These are phyloP conservation scores for Vitis amurensis DNA, from an alignment of 164 flowering plant genomes.

Conservation along the genomic window DNA sequence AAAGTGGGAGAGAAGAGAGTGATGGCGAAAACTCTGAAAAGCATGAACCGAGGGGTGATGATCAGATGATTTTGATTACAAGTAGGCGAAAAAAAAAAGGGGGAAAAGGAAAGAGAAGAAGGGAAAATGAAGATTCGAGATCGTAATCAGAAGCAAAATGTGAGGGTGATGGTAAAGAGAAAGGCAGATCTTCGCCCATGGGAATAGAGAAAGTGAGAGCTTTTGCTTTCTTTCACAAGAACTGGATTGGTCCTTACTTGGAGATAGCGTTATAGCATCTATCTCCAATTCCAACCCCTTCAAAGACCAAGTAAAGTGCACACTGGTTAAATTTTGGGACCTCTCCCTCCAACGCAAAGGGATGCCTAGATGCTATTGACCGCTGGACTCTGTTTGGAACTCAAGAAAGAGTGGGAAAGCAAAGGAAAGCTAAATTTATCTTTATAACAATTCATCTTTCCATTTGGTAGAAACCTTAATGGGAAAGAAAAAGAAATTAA, in stretches of 20 bases:
- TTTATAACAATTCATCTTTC: too few relatives aligned
- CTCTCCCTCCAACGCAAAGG: too few relatives aligned
- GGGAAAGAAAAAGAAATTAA: too few relatives aligned
- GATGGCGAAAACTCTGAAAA: slow-evolving; percentile 13
- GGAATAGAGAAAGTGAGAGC: slow-evolving; percentile 48
- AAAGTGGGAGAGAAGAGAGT: not conserved
- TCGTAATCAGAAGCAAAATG: slow-evolving; percentile 28
- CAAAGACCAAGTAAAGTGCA: too few relatives aligned
- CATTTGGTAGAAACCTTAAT: too few relatives aligned
- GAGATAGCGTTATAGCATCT: too few relatives aligned
- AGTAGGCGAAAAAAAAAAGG: slow-evolving; percentile 6
- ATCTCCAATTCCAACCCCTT: slow-evolving; percentile 1
- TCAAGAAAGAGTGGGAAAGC: too few relatives aligned
- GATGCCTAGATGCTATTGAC: too few relatives aligned
- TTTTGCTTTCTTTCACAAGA: slow-evolving; percentile 21
- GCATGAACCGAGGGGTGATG: slow-evolving; percentile 18
- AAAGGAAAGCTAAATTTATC: too few relatives aligned
- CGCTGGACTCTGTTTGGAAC: too few relatives aligned
- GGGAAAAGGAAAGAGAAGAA: not conserved
- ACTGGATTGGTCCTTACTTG: too few relatives aligned
- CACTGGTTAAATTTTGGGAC: too few relatives aligned
- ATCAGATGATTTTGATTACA: slow-evolving; percentile 20
- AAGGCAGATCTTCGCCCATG: slow-evolving; percentile 38
- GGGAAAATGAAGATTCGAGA: slow-evolving; percentile 25
- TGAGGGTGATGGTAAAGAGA: slow-evolving; percentile 28